A percentile compares a stretch with the other conserved stretches of the same genome.
Conservation (phyloP, 148 eudicot species). For the Arctostaphylos glauca region DNA sequence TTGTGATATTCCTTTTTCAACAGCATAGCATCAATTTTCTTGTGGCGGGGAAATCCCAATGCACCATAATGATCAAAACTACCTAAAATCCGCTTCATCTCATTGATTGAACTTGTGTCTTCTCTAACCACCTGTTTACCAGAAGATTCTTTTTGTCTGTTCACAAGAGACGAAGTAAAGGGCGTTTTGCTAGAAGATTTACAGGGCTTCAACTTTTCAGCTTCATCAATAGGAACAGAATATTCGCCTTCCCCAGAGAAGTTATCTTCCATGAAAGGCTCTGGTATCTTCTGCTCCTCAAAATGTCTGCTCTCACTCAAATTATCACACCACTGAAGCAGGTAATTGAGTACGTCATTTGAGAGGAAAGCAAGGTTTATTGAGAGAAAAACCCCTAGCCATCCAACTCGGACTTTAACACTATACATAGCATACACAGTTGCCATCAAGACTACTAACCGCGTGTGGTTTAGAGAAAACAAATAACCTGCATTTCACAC, state of each 20-base stretch:
- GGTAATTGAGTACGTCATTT: conserved; percentile 62
- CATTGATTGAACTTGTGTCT: conserved; percentile 56
- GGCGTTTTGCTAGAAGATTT: conserved; percentile 47
- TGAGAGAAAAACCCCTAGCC: conserved; percentile 77
- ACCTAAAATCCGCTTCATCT: conserved; percentile 79
- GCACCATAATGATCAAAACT: conserved; percentile 86
- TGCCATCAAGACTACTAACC: conserved; percentile 85
- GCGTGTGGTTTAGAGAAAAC: conserved; percentile 90
- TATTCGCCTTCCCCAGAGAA: conserved; percentile 57
- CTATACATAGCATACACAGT: conserved; percentile 70
- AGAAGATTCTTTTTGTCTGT: conserved; percentile 52
- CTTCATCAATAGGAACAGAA: conserved; percentile 61
- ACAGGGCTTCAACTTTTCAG: conserved; percentile 55
- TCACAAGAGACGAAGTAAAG: conserved; percentile 34
- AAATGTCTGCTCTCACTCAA: conserved; percentile 65
- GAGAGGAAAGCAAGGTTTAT: conserved; percentile 87
- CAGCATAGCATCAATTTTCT: conserved; percentile 58
- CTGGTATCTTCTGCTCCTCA: conserved; percentile 75
- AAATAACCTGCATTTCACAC: conserved; percentile 67
- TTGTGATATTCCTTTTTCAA: conserved; percentile 92
- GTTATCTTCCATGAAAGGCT: conserved; percentile 64
- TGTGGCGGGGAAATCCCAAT: conserved; percentile 70
- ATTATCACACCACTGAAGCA: conserved; percentile 89
- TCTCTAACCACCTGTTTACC: conserved; percentile 61
- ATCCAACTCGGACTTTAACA: conserved; percentile 84